Percentiles rank a stretch among this genome's conserved stretches.
phyloP scores from a whole-genome alignment of 768 basidiomycete genomes.

The Auriscalpium vulgare region DNA sequence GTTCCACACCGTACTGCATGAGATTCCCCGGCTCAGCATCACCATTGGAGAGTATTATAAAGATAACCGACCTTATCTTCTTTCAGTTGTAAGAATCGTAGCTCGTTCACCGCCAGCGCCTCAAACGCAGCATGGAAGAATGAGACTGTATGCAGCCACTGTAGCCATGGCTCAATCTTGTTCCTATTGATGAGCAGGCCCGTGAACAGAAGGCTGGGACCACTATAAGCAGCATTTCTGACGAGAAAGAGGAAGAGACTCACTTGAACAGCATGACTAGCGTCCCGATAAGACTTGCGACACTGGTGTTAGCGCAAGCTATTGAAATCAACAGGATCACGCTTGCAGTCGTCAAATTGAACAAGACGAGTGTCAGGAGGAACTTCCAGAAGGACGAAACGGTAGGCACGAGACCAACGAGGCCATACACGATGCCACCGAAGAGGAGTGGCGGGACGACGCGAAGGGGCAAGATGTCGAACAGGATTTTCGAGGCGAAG shows the following conservation, averaged over 20 bases:
- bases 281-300: constrained; percentile 92
- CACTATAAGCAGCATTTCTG: not conserved
- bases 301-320: constrained; percentile 74
- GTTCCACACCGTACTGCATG: constrained; percentile 85
- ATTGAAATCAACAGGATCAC: constrained; percentile 89
- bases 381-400: constrained; percentile 97
- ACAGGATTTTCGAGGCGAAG: constrained; percentile 95
- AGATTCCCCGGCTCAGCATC: not conserved
- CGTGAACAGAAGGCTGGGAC: constrained; percentile 79
- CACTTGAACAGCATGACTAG: constrained; percentile 98
- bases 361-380: constrained; percentile 88
- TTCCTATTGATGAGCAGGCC: constrained; percentile 93
- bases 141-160: constrained; percentile 85
- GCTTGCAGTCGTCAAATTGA: constrained; percentile 93
- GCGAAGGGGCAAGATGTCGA: constrained; percentile 91
- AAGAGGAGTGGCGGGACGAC: constrained; percentile 93
- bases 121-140: constrained; percentile 99
- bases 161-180: constrained; percentile 60
- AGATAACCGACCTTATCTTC: constrained; percentile 65
- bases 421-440: constrained; percentile 90
- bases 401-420: constrained; percentile 90
- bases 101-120: constrained; percentile 94
- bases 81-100: constrained; percentile 87
- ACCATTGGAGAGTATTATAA: not conserved
- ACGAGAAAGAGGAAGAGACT: constrained; percentile 24